A percentile compares a stretch with the other conserved stretches of the same genome.
Conservation (phyloP, 352 stramenopile genomes). For the Pythium dissotocum region DNA sequence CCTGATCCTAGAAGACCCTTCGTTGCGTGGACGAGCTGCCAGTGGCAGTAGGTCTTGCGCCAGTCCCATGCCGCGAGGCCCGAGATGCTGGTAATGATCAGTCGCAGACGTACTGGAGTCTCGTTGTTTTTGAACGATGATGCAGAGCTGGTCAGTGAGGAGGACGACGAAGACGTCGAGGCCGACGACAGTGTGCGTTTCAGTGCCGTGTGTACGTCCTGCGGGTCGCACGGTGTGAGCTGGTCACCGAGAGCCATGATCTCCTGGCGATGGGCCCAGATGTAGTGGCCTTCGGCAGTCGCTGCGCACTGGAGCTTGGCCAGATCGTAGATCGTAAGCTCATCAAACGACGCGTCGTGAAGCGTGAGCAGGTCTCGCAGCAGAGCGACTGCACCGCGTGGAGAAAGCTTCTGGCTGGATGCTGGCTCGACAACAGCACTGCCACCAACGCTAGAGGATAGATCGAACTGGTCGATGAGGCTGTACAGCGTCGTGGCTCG, state of each 20-base stretch:
- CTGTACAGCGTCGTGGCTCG: conserved; percentile 17
- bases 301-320: conserved; percentile 24
- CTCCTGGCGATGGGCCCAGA: conserved; percentile 28
- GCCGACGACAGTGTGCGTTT: neutral
- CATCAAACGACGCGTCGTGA: conserved; percentile 19
- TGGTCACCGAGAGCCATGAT: conserved; percentile 25
- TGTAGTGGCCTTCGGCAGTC: conserved; percentile 25
- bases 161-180: neutral
- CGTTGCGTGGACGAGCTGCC: neutral
- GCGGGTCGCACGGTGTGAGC: conserved; percentile 27
- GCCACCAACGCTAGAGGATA: neutral
- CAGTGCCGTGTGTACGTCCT: neutral
- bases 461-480: conserved; percentile 22
- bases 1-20: neutral
- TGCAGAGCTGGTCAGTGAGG: neutral
- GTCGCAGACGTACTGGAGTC: neutral
- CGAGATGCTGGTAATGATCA: neutral
- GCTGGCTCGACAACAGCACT: neutral
- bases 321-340: conserved; percentile 27
- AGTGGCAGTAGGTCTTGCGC: neutral
- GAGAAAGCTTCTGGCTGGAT: conserved; percentile 18
- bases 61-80: neutral
- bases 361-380: conserved; percentile 25
- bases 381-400: conserved; percentile 20
- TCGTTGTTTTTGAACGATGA: neutral